A percentile compares a stretch with the other conserved stretches of the same genome.
phyloP scores from a whole-genome alignment of 2,329 filamentous ascomycete genomes.

The Ciborinia camelliae region DNA sequence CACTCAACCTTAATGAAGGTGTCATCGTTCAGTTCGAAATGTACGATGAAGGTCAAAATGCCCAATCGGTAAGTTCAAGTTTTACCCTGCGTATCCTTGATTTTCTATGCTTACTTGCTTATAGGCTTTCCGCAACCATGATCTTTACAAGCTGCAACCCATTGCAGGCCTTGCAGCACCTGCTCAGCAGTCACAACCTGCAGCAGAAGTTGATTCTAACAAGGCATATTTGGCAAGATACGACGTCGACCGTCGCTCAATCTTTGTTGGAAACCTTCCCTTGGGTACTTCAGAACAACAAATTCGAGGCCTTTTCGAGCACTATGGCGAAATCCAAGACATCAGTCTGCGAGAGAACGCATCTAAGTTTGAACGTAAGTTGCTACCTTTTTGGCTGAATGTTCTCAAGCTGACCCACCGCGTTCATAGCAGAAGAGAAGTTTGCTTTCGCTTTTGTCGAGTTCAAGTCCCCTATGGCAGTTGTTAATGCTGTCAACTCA shows the following conservation, averaged over 20 bases:
- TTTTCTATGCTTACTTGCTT: constrained; percentile 16
- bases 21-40: constrained; percentile 49
- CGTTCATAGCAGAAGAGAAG: constrained; percentile 30
- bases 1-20: constrained; percentile 35
- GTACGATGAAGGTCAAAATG: constrained; percentile 51
- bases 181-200: constrained; percentile 14
- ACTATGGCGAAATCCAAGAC: constrained; percentile 41
- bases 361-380: constrained; percentile 35
- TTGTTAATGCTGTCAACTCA: constrained; percentile 25
- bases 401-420: constrained; percentile 22
- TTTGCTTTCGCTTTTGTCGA: constrained; percentile 40
- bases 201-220: constrained; percentile 17
- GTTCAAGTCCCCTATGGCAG: constrained; percentile 30
- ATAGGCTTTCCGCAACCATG: constrained; percentile 34
- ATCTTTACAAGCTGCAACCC: constrained; percentile 38
- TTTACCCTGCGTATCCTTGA: background rate
- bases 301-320: constrained; percentile 40
- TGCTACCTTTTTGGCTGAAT: background rate
- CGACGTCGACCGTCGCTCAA: constrained; percentile 46
- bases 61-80: constrained; percentile 45
- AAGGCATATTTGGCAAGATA: constrained; percentile 39
- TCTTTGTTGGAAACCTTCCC: constrained; percentile 49
- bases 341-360: constrained; percentile 36
- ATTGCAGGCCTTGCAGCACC: constrained; percentile 34
- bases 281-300: constrained; percentile 38